Percentiles rank a stretch among this genome's conserved stretches.
Evolutionary conservation across 306 rosid genomes (phyloP).

Genomic region (Cicer chorassanicum): DNA sequence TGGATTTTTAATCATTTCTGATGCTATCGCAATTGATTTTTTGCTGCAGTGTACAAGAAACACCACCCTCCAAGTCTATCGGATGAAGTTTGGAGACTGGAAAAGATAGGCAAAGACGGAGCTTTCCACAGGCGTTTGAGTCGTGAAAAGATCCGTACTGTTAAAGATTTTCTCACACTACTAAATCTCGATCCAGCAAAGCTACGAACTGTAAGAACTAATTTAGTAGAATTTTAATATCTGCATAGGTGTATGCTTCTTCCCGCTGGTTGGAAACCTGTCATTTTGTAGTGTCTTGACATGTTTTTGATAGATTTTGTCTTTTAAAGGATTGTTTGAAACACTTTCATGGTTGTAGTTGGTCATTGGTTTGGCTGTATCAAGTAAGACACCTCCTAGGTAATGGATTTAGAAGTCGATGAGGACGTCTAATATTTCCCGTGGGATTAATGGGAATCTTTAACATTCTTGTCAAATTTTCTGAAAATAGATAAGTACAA

Average conservation of each 20-base stretch:
- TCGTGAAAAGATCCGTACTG: conserved; percentile 68
- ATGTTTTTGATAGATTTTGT: conserved; percentile 2
- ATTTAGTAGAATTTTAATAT: conserved; percentile 33
- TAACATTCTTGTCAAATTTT: conserved; percentile 4
- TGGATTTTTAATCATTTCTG: conserved; percentile 34
- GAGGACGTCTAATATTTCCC: conserved; percentile 5
- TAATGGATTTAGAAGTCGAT: not conserved
- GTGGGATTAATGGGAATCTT: not conserved
- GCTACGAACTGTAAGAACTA: conserved; percentile 77
- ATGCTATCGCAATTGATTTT: conserved; percentile 37
- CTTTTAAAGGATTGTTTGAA: conserved; percentile 35
- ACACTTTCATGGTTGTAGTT: not conserved
- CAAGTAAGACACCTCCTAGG: conserved; percentile 12
- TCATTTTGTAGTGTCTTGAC: not conserved
- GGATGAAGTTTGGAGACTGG: conserved; percentile 98
- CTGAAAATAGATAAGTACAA: conserved; percentile 22
- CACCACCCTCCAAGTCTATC: conserved; percentile 91
- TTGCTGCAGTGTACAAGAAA: conserved; percentile 87
- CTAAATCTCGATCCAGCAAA: conserved; percentile 75
- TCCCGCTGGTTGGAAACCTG: not conserved
- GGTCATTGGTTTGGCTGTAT: not conserved
- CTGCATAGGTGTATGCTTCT: not conserved
- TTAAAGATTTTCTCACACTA: conserved; percentile 83
- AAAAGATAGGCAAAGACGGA: conserved; percentile 97
- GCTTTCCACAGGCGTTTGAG: conserved; percentile 93